These are phyloP conservation scores for Hypoxylon cercidicola DNA, from an alignment of 495 filamentous ascomycete genomes.

Conservation along the genomic window DNA sequence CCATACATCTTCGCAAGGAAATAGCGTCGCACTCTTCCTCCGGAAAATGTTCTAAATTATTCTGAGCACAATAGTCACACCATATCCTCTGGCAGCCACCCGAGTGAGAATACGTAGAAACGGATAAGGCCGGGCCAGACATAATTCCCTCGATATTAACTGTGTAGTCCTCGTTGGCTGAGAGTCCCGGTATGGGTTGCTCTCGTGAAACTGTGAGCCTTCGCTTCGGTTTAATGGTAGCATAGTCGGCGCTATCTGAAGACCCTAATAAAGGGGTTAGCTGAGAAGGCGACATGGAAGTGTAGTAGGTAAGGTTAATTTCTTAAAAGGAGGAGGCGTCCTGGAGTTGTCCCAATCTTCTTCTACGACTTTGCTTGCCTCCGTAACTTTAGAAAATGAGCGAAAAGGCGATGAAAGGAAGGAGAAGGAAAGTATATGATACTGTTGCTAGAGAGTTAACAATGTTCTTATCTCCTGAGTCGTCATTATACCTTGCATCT, in stretches of 20 bases:
- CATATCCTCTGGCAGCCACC: neutral
- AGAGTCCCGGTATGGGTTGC: neutral
- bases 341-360: neutral
- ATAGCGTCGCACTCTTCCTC: conserved; percentile 10
- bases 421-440: neutral
- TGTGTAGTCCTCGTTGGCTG: conserved; percentile 8
- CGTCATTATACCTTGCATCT: neutral
- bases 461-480: conserved; percentile 9
- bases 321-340: neutral
- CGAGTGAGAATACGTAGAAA: neutral
- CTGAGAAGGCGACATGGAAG: conserved; percentile 13
- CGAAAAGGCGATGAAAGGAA: neutral
- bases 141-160: conserved; percentile 16
- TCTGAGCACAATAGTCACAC: conserved; percentile 35
- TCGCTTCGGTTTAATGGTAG: conserved; percentile 16
- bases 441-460: neutral
- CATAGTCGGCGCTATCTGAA: conserved; percentile 12
- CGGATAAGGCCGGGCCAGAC: neutral
- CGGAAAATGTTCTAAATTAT: conserved; percentile 14
- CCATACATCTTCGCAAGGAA: conserved; percentile 9
- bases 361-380: neutral
- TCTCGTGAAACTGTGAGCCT: neutral
- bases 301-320: neutral
- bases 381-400: neutral
- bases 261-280: conserved; percentile 24